Evolutionary conservation across 2,329 filamentous ascomycete genomes (phyloP).

Genomic region (Ophiostoma sp.): DNA sequence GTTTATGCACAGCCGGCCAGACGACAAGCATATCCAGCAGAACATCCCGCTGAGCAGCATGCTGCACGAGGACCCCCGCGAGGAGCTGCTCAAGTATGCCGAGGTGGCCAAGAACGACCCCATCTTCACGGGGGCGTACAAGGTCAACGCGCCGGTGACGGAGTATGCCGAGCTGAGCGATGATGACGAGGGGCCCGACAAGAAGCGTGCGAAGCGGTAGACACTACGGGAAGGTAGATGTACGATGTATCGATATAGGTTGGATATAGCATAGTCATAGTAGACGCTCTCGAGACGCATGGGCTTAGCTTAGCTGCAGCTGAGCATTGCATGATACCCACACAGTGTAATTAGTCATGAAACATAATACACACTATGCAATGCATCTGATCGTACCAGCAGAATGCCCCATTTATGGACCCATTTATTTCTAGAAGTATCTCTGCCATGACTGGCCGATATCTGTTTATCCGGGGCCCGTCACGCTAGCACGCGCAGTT

Average conservation of each 20-base stretch:
- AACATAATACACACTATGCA: not conserved
- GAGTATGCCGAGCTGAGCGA: slow-evolving; percentile 88
- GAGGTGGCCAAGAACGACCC: slow-evolving; percentile 89
- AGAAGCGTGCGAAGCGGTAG: slow-evolving; percentile 56
- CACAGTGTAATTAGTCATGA: not conserved
- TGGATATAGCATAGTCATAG: not conserved
- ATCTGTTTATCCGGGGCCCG: slow-evolving; percentile 6
- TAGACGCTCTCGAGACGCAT: not conserved
- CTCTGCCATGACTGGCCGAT: not conserved
- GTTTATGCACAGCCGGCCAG: slow-evolving; percentile 83
- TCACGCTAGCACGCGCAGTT: slow-evolving; percentile 1
- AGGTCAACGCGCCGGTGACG: slow-evolving; percentile 82
- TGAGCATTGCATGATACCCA: slow-evolving; percentile 15
- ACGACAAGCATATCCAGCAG: slow-evolving; percentile 81
- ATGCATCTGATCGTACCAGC: not conserved
- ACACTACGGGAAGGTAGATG: not conserved
- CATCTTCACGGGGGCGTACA: slow-evolving; percentile 91
- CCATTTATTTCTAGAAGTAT: not conserved
- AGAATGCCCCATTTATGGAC: not conserved
- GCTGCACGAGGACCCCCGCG: slow-evolving; percentile 92
- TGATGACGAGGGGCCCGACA: slow-evolving; percentile 61
- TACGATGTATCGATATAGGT: not conserved
- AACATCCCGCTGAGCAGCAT: slow-evolving; percentile 86
- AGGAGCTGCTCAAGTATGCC: slow-evolving; percentile 90
- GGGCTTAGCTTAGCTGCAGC: slow-evolving; percentile 6